A percentile compares a stretch with the other conserved stretches of the same genome.
phyloP scores from a whole-genome alignment of 371 early-diverging fungal species.

The Lichtheimia ornata region DNA sequence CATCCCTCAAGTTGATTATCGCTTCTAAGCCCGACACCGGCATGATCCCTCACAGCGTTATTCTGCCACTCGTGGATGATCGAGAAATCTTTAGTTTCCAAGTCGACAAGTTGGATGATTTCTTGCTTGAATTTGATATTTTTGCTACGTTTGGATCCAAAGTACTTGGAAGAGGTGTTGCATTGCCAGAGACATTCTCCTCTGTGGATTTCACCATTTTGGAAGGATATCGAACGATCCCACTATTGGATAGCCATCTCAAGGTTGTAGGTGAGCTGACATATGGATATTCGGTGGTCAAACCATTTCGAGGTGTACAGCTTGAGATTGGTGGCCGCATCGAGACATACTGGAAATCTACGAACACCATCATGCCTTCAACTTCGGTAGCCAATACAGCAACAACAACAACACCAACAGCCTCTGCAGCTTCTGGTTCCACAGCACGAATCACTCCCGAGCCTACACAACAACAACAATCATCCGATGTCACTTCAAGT shows the following conservation, averaged over 20 bases:
- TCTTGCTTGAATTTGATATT: conserved; percentile 88
- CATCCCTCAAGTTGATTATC: conserved; percentile 58
- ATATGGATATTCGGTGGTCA: conserved; percentile 81
- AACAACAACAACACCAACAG: background rate
- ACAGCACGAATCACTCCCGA: conserved; percentile 22
- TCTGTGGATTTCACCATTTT: conserved; percentile 31
- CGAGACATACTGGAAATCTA: conserved; percentile 97
- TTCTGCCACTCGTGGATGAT: conserved; percentile 85
- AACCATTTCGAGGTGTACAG: conserved; percentile 84
- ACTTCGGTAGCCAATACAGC: conserved; percentile 7
- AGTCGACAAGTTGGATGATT: conserved; percentile 72
- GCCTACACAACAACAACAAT: conserved; percentile 1
- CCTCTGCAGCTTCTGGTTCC: conserved; percentile 12
- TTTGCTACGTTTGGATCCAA: conserved; percentile 94
- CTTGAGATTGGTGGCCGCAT: conserved; percentile 91
- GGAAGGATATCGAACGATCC: conserved; percentile 57
- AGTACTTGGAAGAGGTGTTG: conserved; percentile 87
- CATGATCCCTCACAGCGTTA: conserved; percentile 87
- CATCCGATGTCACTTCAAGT: conserved; percentile 6
- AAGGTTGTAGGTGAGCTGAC: conserved; percentile 88
- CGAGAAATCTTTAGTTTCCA: conserved; percentile 82
- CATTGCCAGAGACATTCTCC: conserved; percentile 72
- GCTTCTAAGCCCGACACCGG: conserved; percentile 84
- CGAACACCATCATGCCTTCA: conserved; percentile 57
- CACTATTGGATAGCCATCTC: conserved; percentile 86